Evolutionary conservation across 495 filamentous ascomycete genomes (phyloP), one percentile per base, ranked within the genome.

Genomic region (Eremomyces bilateralis): DNA sequence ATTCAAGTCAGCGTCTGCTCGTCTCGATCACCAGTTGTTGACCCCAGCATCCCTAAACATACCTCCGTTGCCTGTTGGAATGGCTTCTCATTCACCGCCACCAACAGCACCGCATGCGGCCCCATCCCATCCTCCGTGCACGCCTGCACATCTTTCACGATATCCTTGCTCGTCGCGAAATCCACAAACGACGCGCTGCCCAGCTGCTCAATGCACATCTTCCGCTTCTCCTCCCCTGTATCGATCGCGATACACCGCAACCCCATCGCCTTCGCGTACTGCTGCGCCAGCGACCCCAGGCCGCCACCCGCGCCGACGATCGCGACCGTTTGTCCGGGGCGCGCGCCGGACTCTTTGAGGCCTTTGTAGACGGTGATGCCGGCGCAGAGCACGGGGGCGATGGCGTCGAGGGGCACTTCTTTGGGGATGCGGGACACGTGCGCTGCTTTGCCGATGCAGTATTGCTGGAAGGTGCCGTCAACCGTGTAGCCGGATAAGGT

Each of bases 311-410:
- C 83, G 40, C 83, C 83, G 33, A 88, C 80, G 42, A 93, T 76
- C 41, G 78, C 81, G 8, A 93, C 71, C 15, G 63, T 73, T 53
- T 90, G 68, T 21, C 83, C 83, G 0, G 81, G 69, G 2, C 66
- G 57, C 0, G 61, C 72, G 8, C 69, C 69, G 1, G 77, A 79
- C 52, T 88, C 80, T 58, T 91, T 91, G 33, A 93, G 51, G 11
- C 79, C 83, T 58, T 90, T 91, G 63, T 91, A 93, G 42, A 88
- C 82, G 15, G 83, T 93, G 50, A 93, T 72, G 51, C 82, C 82
- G 35, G 80, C 82, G 49, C 80, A 88, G 10, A 92, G 66, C 31
- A 90, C 69, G 16, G 82, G 82, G 2, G 83, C 67, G 20, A 82
- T 62, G 13, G 66, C 79, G 45, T 83, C 83, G 16, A 92, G 71